Conservation (phyloP, 1,284 basidiomycete genomes). For the Phylloboletellus chloephorus region DNA sequence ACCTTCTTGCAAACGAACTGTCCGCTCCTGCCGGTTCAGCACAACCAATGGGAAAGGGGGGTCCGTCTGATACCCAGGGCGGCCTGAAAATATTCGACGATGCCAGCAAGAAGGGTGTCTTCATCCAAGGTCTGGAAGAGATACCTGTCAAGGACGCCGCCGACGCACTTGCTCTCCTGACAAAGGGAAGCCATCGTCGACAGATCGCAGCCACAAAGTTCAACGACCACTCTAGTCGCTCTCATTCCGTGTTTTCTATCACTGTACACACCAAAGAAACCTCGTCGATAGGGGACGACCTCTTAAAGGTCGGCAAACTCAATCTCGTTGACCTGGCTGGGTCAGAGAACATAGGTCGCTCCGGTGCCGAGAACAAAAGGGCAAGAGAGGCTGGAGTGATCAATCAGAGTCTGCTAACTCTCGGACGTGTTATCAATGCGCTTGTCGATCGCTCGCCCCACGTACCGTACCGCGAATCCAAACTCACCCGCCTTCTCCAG, state of each 20-base stretch:
- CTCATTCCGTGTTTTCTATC: slow-evolving; percentile 97
- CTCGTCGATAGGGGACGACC: slow-evolving; percentile 75
- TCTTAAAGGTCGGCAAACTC: slow-evolving; percentile 90
- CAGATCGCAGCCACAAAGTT: slow-evolving; percentile 97
- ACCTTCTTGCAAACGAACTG: slow-evolving; percentile 77
- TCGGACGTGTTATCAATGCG: slow-evolving; percentile 96
- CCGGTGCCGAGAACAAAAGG: slow-evolving; percentile 92
- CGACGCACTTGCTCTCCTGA: slow-evolving; percentile 82
- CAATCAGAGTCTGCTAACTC: slow-evolving; percentile 93
- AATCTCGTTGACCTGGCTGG: slow-evolving; percentile 98
- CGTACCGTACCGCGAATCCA: slow-evolving; percentile 92
- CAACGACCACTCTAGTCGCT: slow-evolving; percentile 96
- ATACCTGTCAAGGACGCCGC: slow-evolving; percentile 77
- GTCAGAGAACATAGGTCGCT: slow-evolving; percentile 95
- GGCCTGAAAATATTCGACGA: slow-evolving; percentile 94
- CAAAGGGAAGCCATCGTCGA: slow-evolving; percentile 84
- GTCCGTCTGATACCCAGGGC: slow-evolving; percentile 36
- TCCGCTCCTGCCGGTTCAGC: slow-evolving; percentile 52
- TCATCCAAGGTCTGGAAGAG: slow-evolving; percentile 95
- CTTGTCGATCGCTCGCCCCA: slow-evolving; percentile 90
- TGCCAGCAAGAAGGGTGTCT: slow-evolving; percentile 77
- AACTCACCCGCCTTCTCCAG: slow-evolving; percentile 95
- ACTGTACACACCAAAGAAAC: slow-evolving; percentile 91
- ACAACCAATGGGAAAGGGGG: slow-evolving; percentile 68
- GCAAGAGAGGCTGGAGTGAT: slow-evolving; percentile 99